These are phyloP conservation scores for Hamamelis virginiana DNA, from an alignment of 164 flowering plant species.

Conservation along the genomic window DNA sequence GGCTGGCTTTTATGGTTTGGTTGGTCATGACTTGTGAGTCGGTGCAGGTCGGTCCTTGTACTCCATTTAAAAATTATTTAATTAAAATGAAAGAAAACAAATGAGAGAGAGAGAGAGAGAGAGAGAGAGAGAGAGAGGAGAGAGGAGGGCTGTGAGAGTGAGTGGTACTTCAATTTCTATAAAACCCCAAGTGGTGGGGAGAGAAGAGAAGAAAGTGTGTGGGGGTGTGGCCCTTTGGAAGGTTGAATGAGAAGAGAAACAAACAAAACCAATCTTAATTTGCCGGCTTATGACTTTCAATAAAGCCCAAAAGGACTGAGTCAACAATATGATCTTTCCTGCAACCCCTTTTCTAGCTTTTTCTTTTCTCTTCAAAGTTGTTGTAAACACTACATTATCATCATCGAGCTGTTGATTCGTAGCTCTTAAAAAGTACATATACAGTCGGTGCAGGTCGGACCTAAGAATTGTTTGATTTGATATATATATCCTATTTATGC, in stretches of 20 bases:
- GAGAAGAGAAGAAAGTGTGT: too few relatives aligned
- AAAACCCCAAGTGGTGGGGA: slow-evolving; percentile 10
- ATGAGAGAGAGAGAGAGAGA: too few relatives aligned
- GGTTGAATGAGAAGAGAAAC: slow-evolving; percentile 8
- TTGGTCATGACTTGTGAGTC: slow-evolving; percentile 15
- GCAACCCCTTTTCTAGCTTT: neutral
- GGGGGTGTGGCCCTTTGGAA: neutral
- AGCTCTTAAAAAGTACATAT: too few relatives aligned
- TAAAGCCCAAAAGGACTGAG: slow-evolving; percentile 1
- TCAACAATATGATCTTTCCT: slow-evolving; percentile 20
- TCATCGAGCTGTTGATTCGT: too few relatives aligned
- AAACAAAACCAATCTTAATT: slow-evolving; percentile 6
- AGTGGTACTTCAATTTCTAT: slow-evolving; percentile 13
- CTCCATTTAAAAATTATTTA: neutral
- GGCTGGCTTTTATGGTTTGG: too few relatives aligned
- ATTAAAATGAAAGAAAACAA: neutral
- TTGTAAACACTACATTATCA: too few relatives aligned
- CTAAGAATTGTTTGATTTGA: too few relatives aligned
- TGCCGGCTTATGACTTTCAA: slow-evolving; percentile 18
- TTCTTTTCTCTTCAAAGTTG: neutral
- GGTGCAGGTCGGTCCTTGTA: slow-evolving; percentile 20
- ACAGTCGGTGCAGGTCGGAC: too few relatives aligned
- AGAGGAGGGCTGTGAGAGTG: too few relatives aligned
- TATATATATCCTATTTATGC: too few relatives aligned
- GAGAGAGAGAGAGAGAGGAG: too few relatives aligned